Evolutionary conservation across 2,329 filamentous ascomycete genomes (phyloP).

Genomic region (Arthrobotrys iridis): DNA sequence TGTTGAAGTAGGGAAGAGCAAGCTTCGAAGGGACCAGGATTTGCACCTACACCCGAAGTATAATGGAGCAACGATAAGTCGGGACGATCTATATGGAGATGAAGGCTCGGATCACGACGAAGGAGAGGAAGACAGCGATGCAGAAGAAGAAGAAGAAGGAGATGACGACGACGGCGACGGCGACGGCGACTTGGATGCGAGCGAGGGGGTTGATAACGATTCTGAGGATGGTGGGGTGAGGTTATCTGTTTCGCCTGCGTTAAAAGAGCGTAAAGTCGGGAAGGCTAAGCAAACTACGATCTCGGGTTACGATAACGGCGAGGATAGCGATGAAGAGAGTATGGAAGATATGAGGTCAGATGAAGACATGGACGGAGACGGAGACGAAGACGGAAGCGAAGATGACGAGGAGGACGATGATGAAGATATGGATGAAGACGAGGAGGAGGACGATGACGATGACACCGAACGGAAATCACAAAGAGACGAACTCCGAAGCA

Average conservation of each 20-base stretch:
- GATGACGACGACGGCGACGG: conserved; percentile 56
- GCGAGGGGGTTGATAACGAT: conserved; percentile 57
- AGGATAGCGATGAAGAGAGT: conserved; percentile 64
- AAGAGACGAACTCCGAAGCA: conserved; percentile 71
- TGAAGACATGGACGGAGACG: conserved; percentile 67
- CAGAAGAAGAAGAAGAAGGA: conserved; percentile 58
- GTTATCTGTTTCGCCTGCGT: conserved; percentile 53
- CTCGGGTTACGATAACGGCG: conserved; percentile 61
- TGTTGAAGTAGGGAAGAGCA: conserved; percentile 81
- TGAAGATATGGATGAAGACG: conserved; percentile 55
- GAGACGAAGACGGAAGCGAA: conserved; percentile 61
- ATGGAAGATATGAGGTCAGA: conserved; percentile 59
- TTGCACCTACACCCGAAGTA: conserved; percentile 80
- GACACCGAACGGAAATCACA: conserved; percentile 60
- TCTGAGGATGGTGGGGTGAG: conserved; percentile 55
- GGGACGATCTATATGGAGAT: conserved; percentile 70
- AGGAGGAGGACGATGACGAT: conserved; percentile 59
- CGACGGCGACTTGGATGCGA: conserved; percentile 58
- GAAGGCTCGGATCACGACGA: conserved; percentile 67
- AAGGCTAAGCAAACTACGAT: conserved; percentile 51
- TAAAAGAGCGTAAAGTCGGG: conserved; percentile 21
- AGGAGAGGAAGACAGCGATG: conserved; percentile 64
- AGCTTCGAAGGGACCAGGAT: conserved; percentile 77
- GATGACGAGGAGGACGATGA: conserved; percentile 51
- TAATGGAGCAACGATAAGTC: conserved; percentile 77